These are phyloP conservation scores for Aspergillus thermomutatus DNA, from an alignment of 2,329 filamentous ascomycete species.

Conservation along the genomic window DNA sequence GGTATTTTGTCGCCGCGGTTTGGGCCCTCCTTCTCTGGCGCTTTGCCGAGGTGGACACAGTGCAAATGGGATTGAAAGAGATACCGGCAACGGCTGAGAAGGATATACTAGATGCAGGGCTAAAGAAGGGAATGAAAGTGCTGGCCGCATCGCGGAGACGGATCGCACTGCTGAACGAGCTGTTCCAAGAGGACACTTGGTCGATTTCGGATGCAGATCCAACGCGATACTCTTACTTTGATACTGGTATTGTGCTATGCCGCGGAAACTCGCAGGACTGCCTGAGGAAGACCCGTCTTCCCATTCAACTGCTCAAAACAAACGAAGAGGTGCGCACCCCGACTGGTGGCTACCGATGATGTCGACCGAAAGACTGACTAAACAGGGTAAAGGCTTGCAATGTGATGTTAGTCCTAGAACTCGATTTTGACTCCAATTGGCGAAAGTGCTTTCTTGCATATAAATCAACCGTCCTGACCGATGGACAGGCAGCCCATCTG, in stretches of 20 bases:
- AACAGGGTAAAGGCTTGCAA: too few species aligned
- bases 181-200: not conserved
- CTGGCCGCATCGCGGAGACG: not conserved
- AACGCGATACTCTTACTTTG: not conserved
- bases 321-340: too few species aligned
- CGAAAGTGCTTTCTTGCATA: not conserved
- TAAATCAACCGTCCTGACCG: not conserved
- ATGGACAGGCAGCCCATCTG: not conserved
- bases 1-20: not conserved
- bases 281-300: too few species aligned
- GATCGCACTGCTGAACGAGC: not conserved
- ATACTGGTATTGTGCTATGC: not conserved
- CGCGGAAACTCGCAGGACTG: not conserved
- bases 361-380: too few species aligned
- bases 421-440: too few species aligned
- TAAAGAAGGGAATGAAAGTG: not conserved
- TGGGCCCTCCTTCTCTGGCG: not conserved
- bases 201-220: not conserved
- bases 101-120: not conserved
- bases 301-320: too few species aligned
- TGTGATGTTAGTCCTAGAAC: too few species aligned
- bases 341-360: too few species aligned
- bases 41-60: not conserved
- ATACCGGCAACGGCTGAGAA: too few species aligned
- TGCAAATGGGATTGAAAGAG: not conserved